Conservation (phyloP, 1,139 yeast genomes). For the Candida sanyaensis region DNA sequence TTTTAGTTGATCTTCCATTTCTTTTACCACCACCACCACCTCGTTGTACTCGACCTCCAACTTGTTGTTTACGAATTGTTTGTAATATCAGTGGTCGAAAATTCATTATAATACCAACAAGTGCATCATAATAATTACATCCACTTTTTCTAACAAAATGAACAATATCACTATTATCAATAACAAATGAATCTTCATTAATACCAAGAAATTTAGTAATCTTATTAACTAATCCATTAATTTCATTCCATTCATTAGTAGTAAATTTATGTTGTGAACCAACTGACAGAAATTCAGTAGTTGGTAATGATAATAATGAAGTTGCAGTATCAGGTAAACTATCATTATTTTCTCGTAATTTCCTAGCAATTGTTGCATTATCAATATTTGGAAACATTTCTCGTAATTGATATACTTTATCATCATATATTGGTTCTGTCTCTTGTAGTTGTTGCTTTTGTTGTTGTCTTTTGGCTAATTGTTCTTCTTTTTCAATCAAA, state of each 20-base stretch:
- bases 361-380: constrained; percentile 16
- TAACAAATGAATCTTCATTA: background rate
- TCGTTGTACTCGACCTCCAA: background rate
- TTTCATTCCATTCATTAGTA: constrained; percentile 12
- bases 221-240: background rate
- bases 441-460: background rate
- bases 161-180: constrained; percentile 9
- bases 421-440: constrained; percentile 5
- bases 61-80: constrained; percentile 3
- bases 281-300: background rate
- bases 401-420: constrained; percentile 11
- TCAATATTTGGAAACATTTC: constrained; percentile 27
- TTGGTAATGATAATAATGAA: constrained; percentile 9
- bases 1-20: constrained; percentile 19
- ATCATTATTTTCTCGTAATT: constrained; percentile 18
- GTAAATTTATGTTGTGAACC: background rate
- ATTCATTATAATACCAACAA: constrained; percentile 30
- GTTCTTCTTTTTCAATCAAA: constrained; percentile 5
- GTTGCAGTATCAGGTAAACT: constrained; percentile 18
- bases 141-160: constrained; percentile 15
- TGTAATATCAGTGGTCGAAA: constrained; percentile 12
- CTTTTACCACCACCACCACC: constrained; percentile 27
- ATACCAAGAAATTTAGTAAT: constrained; percentile 7
- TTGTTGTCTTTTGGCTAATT: background rate
- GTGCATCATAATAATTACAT: constrained; percentile 23